Percentiles rank a stretch among this genome's conserved stretches.
Conservation (phyloP, 2,329 filamentous ascomycete species). For the Pseudocercospora fijiensis region DNA sequence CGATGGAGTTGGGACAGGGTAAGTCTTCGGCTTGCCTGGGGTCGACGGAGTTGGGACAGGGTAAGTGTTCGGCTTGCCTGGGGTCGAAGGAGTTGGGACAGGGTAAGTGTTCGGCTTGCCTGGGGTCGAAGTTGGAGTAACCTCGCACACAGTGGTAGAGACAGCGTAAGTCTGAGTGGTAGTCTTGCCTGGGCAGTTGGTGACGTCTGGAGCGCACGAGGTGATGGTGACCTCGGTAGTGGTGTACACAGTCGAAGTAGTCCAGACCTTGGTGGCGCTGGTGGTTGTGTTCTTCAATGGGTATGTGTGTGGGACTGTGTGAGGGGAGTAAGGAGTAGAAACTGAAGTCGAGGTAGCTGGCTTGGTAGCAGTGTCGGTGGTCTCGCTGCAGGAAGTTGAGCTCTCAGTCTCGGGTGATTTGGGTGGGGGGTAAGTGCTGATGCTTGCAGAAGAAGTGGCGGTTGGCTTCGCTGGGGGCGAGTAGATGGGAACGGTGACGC, state of each 20-base stretch:
- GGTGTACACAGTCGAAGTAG: constrained; percentile 27
- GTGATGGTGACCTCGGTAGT: constrained; percentile 40
- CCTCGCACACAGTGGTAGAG: constrained; percentile 14
- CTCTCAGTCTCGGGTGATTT: constrained; percentile 4
- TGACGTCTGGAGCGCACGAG: constrained; percentile 40
- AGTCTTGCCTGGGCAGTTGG: constrained; percentile 37
- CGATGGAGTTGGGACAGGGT: background rate
- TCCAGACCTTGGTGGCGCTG: constrained; percentile 17
- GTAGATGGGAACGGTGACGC: background rate
- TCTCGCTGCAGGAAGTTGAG: background rate
- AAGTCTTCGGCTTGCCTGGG: background rate
- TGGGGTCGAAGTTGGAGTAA: constrained; percentile 4
- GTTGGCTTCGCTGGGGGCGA: background rate
- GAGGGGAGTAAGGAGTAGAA: constrained; percentile 4
- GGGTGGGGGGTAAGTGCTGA: background rate
- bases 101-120: background rate
- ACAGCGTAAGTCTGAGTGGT: constrained; percentile 19
- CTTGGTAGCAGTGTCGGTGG: constrained; percentile 1
- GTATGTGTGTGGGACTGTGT: background rate
- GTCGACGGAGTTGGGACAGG: constrained; percentile 8
- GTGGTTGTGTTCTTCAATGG: constrained; percentile 13
- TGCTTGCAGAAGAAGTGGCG: background rate
- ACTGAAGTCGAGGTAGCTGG: background rate
- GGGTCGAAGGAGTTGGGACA: background rate
- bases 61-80: background rate